Base-by-base conservation (phyloP, 2,329 filamentous ascomycete genomes). In the Verticillium nubilum region DNA sequence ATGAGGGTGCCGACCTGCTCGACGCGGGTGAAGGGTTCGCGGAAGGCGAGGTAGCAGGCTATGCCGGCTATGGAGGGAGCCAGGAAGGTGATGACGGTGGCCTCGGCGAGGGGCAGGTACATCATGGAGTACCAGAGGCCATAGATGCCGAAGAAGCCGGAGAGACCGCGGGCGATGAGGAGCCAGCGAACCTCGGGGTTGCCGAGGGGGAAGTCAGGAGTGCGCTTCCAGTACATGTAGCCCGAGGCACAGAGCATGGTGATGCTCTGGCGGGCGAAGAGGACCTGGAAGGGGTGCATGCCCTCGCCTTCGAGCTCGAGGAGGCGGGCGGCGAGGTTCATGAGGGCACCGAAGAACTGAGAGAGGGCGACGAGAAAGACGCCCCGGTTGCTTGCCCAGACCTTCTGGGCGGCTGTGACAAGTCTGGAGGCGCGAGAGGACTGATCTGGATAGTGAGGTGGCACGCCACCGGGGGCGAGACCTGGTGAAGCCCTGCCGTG, bases 11-110 rank as follows among this genome's bases (percentile, higher is more conserved):
- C 92, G 2, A 94, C 78, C 70, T 92, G 89, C 70, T 96, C 91
- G 47, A 84, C 83, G 26, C 85, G 80, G 2, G 90, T 91, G 69
- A 94, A 97, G 0, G 89, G 88, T 66, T 97, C 91, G 57, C 86
- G 84, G 19, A 87, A 74, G 37, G 93, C 74, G 59, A 92, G 78
- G 35, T 89, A 92, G 70, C 92, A 96, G 19, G 89, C 82, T 76
- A 93, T 91, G 60, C 90, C 91, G 23, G 91, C 85, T 5, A 96
- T 80, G 15, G 88, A 88, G 0, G 93, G 93, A 0, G 89, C 85
- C 5, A 97, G 80, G 70, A 97, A 97, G 9, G 91, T 95, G 58
- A 97, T 88, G 33, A 97, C 92, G 0, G 91, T 95, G 2, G 92
- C 92, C 70, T 97, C 92, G 17, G 91, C 89, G 2, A 97, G 81